Conservation (phyloP, 345 rosid genomes). For the Kernera saxatilis region DNA sequence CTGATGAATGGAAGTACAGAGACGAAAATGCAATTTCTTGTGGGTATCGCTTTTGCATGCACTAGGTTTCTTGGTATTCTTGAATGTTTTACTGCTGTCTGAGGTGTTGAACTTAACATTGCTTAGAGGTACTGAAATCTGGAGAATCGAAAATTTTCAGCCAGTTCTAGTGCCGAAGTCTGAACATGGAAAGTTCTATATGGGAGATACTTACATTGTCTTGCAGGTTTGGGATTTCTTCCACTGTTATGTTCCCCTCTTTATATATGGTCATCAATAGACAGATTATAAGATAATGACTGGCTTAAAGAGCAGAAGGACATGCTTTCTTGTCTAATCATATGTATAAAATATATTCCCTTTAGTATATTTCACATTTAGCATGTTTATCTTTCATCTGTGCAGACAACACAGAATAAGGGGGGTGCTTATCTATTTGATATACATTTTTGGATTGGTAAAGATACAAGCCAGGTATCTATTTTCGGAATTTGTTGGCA, state of each 20-base stretch:
- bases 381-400: slow-evolving; percentile 15
- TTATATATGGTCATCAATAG: background rate
- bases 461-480: slow-evolving; percentile 91
- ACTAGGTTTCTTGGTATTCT: background rate
- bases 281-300: background rate
- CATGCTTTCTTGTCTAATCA: slow-evolving; percentile 19
- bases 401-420: slow-evolving; percentile 75
- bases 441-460: slow-evolving; percentile 98
- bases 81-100: slow-evolving; percentile 9
- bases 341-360: background rate
- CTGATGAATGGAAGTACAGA: background rate
- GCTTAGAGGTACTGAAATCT: slow-evolving; percentile 84
- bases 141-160: slow-evolving; percentile 97
- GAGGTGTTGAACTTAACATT: slow-evolving; percentile 54
- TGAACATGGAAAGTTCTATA: slow-evolving; percentile 91
- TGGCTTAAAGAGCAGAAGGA: slow-evolving; percentile 6
- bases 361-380: background rate
- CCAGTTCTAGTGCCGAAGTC: slow-evolving; percentile 81
- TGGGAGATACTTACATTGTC: slow-evolving; percentile 90
- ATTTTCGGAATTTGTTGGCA: background rate
- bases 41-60: background rate
- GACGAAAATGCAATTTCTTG: background rate
- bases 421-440: slow-evolving; percentile 82
- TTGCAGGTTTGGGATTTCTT: slow-evolving; percentile 56
- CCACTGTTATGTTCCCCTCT: background rate